These are phyloP conservation scores for Rhododendron griersonianum DNA, from an alignment of 148 eudicot genomes.

Conservation along the genomic window DNA sequence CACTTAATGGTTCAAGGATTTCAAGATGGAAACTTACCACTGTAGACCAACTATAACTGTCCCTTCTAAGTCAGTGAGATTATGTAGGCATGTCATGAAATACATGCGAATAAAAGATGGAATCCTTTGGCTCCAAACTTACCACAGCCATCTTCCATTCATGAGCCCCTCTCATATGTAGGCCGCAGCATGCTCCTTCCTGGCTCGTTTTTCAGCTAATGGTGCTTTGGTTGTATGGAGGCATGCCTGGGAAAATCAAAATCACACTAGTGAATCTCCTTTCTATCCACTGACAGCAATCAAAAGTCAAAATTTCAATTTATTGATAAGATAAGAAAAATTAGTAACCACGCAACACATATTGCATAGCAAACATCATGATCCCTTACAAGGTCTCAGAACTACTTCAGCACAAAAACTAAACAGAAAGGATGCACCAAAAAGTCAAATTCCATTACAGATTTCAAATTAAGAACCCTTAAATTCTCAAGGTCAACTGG, in stretches of 20 bases:
- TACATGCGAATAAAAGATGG: not conserved
- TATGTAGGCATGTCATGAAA: not conserved
- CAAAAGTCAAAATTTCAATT: not conserved
- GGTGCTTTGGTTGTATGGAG: slow-evolving; percentile 32
- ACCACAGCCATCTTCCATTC: slow-evolving; percentile 84
- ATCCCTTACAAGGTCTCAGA: not conserved
- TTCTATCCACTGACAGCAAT: not conserved
- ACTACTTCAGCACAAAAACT: not conserved
- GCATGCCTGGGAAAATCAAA: slow-evolving; percentile 51
- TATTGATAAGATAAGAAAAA: not conserved
- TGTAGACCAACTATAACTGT: not conserved
- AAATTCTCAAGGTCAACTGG: not conserved
- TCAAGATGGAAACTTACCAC: not conserved
- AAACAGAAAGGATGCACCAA: not conserved
- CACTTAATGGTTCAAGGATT: not conserved
- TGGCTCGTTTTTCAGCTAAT: slow-evolving; percentile 60
- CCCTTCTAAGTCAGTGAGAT: not conserved
- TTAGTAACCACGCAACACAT: not conserved
- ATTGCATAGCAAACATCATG: not conserved
- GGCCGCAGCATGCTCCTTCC: slow-evolving; percentile 55
- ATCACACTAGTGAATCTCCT: not conserved
- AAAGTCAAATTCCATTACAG: not conserved
- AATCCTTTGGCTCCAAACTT: slow-evolving; percentile 17
- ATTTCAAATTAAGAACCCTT: not conserved
- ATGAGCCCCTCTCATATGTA: slow-evolving; percentile 53